Base-by-base conservation (phyloP, 2,329 filamentous ascomycete genomes). In the Diaporthe caulivora region DNA sequence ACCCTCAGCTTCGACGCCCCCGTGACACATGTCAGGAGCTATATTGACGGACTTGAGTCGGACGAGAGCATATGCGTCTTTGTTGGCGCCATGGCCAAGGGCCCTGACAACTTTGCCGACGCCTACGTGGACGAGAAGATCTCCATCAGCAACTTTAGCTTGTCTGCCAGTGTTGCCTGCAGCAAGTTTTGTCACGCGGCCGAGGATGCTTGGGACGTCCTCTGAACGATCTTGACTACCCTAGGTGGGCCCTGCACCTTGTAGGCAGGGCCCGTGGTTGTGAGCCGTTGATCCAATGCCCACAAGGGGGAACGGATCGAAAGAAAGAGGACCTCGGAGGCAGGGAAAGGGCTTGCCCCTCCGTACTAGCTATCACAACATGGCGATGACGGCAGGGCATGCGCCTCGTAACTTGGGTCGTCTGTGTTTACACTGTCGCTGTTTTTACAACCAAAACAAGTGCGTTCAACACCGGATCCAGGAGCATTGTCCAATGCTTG, bases 171-270 rank as follows among this genome's bases (percentile, higher is more conserved):
- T 86, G 97, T 99, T 76, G 96, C 97, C 55, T 99, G 97, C 89
- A 98, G 96, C 91, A 99, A 98, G 84, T 98, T 99, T 88, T 98
- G 97, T 85, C 97, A 99, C 84, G 97, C 96, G 53, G 96, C 95
- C 55, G 97, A 99, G 85, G 97, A 99, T 83, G 93, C 93, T 47
- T 99, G 97, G 97, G 92, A 94, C 81, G 94, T 99, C 78, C 90
- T 98, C 80, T 99, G 70, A 53, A 51, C 67, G 24, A 40, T 10
- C 17, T 15, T 31, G 18, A 26, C 60, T 29, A 18, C 29, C 24
- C n/a, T 3, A 47, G 21, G n/a, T 8, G 15, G 31, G 37, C 31
- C 53, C 47, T 24, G 34, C 44, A 21, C 40, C 17, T 44, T 44
- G n/a, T 44, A 11, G 29, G 58, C 5, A 34, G 13, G 24, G 34